phyloP scores from a whole-genome alignment of 495 filamentous ascomycete species.

The Glonium stellatum region DNA sequence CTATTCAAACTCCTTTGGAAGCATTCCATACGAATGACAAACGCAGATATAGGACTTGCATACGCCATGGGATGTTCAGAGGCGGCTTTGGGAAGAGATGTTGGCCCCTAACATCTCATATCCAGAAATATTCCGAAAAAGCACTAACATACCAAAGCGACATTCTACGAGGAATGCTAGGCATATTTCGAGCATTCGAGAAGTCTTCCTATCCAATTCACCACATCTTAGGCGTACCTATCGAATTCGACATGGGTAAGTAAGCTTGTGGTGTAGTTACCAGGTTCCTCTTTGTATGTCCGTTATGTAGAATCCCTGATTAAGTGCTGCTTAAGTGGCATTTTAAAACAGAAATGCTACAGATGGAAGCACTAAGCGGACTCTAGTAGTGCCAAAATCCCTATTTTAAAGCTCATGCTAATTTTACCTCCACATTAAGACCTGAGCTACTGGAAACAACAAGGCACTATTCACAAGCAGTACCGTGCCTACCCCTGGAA shows the following conservation, averaged over 20 bases:
- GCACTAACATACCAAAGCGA: conserved; percentile 1
- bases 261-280: too few species aligned
- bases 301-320: too few species aligned
- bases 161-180: conserved; percentile 1
- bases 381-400: too few species aligned
- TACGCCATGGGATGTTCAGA: background rate
- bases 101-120: conserved; percentile 2
- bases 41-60: background rate
- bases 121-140: conserved; percentile 2
- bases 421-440: too few species aligned
- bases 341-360: too few species aligned
- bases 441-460: background rate
- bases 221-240: conserved; percentile 1
- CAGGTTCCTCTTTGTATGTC: too few species aligned
- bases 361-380: too few species aligned
- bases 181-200: background rate
- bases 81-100: background rate
- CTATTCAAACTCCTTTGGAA: background rate
- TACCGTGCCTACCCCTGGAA: conserved; percentile 1
- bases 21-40: background rate
- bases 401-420: too few species aligned
- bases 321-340: too few species aligned
- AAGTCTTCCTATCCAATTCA: background rate
- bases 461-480: background rate
- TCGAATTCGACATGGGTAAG: conserved; percentile 5